Percentiles rank a stretch among this genome's conserved stretches.
These are phyloP conservation scores for Tricharina praecox DNA, from an alignment of 495 filamentous ascomycete genomes.

Conservation along the genomic window DNA sequence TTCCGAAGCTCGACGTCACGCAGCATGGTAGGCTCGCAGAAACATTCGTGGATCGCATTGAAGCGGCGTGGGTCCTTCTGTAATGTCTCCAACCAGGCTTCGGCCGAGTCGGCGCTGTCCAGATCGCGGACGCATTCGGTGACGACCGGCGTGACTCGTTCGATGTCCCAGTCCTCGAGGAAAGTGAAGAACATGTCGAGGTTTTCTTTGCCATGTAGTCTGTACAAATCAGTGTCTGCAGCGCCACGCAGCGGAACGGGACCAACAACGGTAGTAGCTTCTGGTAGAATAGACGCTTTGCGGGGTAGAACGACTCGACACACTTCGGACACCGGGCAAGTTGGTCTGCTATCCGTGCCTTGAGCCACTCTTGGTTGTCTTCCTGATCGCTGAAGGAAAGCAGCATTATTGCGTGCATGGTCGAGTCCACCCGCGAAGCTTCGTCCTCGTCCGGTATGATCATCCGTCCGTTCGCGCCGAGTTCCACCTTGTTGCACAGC, in stretches of 20 bases:
- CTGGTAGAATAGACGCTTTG: slow-evolving; percentile 19
- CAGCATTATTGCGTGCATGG: slow-evolving; percentile 22
- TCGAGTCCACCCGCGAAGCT: slow-evolving; percentile 16
- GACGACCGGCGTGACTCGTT: slow-evolving; percentile 18
- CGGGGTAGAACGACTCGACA: slow-evolving; percentile 18
- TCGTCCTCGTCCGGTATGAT: slow-evolving; percentile 12
- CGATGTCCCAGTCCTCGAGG: slow-evolving; percentile 22
- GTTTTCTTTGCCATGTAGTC: slow-evolving; percentile 23
- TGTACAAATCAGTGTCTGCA: slow-evolving; percentile 2
- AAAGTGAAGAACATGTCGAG: slow-evolving; percentile 22
- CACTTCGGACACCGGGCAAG: slow-evolving; percentile 21
- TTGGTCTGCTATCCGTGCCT: slow-evolving; percentile 16
- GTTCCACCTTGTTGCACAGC: slow-evolving; percentile 23
- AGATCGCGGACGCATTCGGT: slow-evolving; percentile 13
- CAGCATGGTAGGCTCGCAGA: slow-evolving; percentile 23
- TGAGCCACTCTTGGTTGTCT: slow-evolving; percentile 22
- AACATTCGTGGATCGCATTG: slow-evolving; percentile 23
- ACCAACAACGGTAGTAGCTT: slow-evolving; percentile 1
- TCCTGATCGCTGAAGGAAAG: slow-evolving; percentile 24
- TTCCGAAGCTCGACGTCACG: slow-evolving; percentile 6
- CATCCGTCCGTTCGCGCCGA: slow-evolving; percentile 11
- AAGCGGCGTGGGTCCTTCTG: slow-evolving; percentile 8
- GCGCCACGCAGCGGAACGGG: not conserved
- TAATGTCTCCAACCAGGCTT: slow-evolving; percentile 15
- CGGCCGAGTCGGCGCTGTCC: slow-evolving; percentile 8